Percentiles rank a stretch among this genome's conserved stretches.
Conservation (phyloP, 495 filamentous ascomycete genomes). For the Glarea lozoyensis region DNA sequence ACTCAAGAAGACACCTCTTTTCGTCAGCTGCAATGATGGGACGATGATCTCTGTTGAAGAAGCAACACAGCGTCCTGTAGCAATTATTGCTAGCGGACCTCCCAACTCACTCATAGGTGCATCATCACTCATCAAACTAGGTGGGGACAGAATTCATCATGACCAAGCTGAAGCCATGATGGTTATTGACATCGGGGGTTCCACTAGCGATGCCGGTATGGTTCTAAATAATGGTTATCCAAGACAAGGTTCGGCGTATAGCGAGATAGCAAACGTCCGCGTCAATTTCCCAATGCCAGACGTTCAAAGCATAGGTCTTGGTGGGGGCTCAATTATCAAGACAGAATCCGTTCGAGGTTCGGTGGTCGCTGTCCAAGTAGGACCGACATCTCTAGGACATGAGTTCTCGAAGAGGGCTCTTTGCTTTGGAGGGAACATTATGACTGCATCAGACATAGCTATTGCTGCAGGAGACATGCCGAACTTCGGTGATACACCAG, state of each 20-base stretch:
- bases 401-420: slow-evolving; percentile 27
- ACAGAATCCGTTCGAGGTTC: slow-evolving; percentile 19
- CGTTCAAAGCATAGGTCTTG: slow-evolving; percentile 41
- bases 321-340: slow-evolving; percentile 39
- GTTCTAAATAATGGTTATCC: slow-evolving; percentile 44
- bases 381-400: slow-evolving; percentile 38
- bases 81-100: slow-evolving; percentile 39
- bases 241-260: slow-evolving; percentile 42
- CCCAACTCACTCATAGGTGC: slow-evolving; percentile 46
- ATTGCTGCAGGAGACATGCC: slow-evolving; percentile 28
- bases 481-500: no score
- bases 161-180: slow-evolving; percentile 27
- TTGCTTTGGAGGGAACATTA: slow-evolving; percentile 39
- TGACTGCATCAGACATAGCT: slow-evolving; percentile 42
- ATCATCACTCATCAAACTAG: slow-evolving; percentile 21
- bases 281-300: slow-evolving; percentile 44
- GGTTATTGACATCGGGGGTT: slow-evolving; percentile 44
- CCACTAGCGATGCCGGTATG: slow-evolving; percentile 44
- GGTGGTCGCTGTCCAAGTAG: slow-evolving; percentile 30
- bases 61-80: slow-evolving; percentile 36
- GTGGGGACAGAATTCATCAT: no score
- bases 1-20: slow-evolving; percentile 32
- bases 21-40: slow-evolving; percentile 44
- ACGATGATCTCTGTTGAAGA: slow-evolving; percentile 31
- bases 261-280: slow-evolving; percentile 38